Evolutionary conservation across 495 filamentous ascomycete species (phyloP).

Genomic region (Aspergillus funiculosus): DNA sequence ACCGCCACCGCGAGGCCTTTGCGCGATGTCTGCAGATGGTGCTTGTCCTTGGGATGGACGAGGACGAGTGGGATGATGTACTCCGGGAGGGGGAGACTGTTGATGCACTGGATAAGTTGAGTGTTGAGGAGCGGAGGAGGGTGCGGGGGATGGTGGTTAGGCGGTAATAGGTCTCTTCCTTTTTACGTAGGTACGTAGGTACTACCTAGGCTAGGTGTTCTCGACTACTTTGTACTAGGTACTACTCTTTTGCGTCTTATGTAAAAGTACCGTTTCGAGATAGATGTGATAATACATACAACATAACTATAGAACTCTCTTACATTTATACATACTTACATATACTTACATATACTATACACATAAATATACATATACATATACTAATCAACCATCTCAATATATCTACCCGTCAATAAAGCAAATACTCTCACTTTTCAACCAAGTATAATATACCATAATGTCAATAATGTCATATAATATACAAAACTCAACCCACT

Average conservation of each 20-base stretch:
- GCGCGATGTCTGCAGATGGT: constrained; percentile 74
- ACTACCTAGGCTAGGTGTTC: too few species aligned
- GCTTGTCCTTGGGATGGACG: constrained; percentile 92
- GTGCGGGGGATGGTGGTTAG: constrained; percentile 58
- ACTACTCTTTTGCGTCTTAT: not conserved
- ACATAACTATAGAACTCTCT: not conserved
- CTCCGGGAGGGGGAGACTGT: constrained; percentile 36
- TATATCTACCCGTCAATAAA: not conserved
- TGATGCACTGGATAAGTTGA: constrained; percentile 45
- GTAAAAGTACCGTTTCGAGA: too few species aligned
- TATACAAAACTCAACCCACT: not conserved
- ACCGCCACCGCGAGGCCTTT: constrained; percentile 77
- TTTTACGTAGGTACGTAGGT: too few species aligned
- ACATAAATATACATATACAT: too few species aligned
- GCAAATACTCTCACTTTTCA: not conserved
- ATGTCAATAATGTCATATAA: not conserved
- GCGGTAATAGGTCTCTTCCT: constrained; percentile 9
- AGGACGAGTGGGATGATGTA: constrained; percentile 91
- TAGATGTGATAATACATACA: not conserved
- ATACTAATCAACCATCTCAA: not conserved
- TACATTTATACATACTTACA: not conserved
- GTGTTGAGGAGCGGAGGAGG: constrained; percentile 55
- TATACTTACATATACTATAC: too few species aligned
- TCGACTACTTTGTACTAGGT: not conserved
- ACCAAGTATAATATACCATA: constrained; percentile 4